Evolutionary conservation across 345 rosid genomes (phyloP).

Genomic region (Populus ilicifolia): DNA sequence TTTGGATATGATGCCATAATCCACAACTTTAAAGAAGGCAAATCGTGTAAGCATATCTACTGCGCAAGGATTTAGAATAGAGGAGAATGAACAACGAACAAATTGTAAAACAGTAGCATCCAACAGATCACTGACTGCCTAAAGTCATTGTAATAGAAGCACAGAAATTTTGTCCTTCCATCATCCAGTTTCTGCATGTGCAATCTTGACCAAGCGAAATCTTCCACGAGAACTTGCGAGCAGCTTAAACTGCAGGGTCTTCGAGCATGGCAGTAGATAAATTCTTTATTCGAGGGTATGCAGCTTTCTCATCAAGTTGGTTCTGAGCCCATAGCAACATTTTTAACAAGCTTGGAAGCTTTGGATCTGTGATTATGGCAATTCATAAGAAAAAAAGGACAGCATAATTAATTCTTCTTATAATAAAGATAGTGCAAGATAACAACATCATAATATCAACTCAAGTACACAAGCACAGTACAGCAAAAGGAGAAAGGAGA

Average conservation of each 20-base stretch:
- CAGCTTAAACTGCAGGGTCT: conserved; percentile 56
- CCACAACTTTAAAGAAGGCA: background rate
- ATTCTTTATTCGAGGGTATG: conserved; percentile 84
- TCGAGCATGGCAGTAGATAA: conserved; percentile 67
- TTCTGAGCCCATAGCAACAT: conserved; percentile 91
- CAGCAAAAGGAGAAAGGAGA: background rate
- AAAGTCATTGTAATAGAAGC: background rate
- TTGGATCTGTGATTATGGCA: conserved; percentile 57
- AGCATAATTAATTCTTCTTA: background rate
- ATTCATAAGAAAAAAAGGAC: background rate
- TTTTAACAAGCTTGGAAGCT: conserved; percentile 87
- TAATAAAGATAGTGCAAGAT: background rate
- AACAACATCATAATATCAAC: background rate
- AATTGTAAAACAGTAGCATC: conserved; percentile 6
- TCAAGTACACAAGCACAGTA: background rate
- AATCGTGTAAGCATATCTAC: background rate
- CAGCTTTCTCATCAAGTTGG: conserved; percentile 84
- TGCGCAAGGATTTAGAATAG: conserved; percentile 9
- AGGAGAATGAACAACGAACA: conserved; percentile 22
- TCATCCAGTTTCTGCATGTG: conserved; percentile 6
- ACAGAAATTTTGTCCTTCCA: conserved; percentile 12
- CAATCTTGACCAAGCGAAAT: conserved; percentile 1
- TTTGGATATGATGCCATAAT: background rate
- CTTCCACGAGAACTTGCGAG: background rate
- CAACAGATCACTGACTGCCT: conserved; percentile 25